Evolutionary conservation across 1,284 basidiomycete species (phyloP).

Genomic region (Leccinum glutinopallens): DNA sequence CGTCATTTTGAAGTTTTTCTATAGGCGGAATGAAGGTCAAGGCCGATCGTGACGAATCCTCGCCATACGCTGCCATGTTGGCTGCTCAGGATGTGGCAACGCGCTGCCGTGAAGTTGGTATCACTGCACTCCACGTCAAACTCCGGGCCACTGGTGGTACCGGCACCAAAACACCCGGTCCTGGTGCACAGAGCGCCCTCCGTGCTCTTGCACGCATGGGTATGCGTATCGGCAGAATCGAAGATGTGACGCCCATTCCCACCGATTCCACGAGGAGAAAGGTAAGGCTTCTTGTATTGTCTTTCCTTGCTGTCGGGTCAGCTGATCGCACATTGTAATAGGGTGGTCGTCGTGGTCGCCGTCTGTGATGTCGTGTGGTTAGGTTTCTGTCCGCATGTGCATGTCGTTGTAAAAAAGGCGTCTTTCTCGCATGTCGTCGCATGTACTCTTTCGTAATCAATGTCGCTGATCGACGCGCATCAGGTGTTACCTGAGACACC

Average conservation of each 20-base stretch:
- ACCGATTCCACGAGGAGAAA: constrained; percentile 98
- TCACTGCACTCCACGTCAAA: constrained; percentile 98
- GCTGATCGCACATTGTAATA: constrained; percentile 36
- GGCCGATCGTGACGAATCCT: constrained; percentile 99
- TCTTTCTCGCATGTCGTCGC: constrained; percentile 29
- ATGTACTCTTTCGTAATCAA: constrained; percentile 45
- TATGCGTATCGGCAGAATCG: constrained; percentile 98
- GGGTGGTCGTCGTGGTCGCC: constrained; percentile 99
- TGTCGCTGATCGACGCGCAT: constrained; percentile 85
- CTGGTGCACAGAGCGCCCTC: constrained; percentile 97
- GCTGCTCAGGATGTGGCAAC: constrained; percentile 96
- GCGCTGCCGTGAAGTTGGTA: constrained; percentile 98
- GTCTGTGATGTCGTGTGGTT: constrained; percentile 63
- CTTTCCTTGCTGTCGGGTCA: background rate
- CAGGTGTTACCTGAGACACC: constrained; percentile 52
- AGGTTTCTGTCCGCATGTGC: constrained; percentile 14
- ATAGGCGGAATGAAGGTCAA: constrained; percentile 99
- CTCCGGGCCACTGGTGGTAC: constrained; percentile 98
- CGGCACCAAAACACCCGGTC: constrained; percentile 98
- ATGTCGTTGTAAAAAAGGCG: constrained; percentile 18
- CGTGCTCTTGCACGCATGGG: constrained; percentile 98
- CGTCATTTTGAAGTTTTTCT: background rate
- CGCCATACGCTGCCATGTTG: constrained; percentile 99
- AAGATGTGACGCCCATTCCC: constrained; percentile 96
- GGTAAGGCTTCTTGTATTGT: constrained; percentile 45